Percentiles rank a stretch among this genome's conserved stretches.
phyloP scores from a whole-genome alignment of 352 stramenopile species.

The Pythium scleroteichum region DNA sequence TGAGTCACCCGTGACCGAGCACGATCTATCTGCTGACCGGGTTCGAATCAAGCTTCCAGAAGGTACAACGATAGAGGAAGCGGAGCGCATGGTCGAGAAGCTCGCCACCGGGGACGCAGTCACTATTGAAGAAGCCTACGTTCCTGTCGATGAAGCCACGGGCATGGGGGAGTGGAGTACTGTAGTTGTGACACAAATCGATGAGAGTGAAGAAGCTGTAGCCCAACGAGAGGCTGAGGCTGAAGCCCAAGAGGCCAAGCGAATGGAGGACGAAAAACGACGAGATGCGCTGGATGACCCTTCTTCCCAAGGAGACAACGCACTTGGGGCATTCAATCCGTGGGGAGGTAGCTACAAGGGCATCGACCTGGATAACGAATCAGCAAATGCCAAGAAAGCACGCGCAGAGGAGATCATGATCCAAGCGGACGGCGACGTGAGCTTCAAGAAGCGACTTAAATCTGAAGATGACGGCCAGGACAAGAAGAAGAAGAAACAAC shows the following conservation, averaged over 20 bases:
- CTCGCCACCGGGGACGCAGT: constrained; percentile 33
- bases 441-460: constrained; percentile 72
- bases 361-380: constrained; percentile 56
- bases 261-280: constrained; percentile 52
- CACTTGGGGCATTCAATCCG: constrained; percentile 77
- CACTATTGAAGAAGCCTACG: constrained; percentile 38
- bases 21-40: constrained; percentile 52
- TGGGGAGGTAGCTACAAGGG: constrained; percentile 86
- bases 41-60: constrained; percentile 67
- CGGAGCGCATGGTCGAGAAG: constrained; percentile 62
- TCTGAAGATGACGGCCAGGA: background rate
- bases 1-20: constrained; percentile 43
- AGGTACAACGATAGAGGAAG: constrained; percentile 62
- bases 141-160: constrained; percentile 54
- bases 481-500: constrained; percentile 63
- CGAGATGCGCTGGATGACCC: constrained; percentile 68
- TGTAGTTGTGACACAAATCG: constrained; percentile 69
- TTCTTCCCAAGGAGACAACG: constrained; percentile 67
- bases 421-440: constrained; percentile 49
- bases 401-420: constrained; percentile 60
- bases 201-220: constrained; percentile 71
- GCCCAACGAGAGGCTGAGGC: constrained; percentile 47
- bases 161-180: constrained; percentile 85
- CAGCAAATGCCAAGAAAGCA: constrained; percentile 22
- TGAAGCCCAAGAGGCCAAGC: constrained; percentile 38